Evolutionary conservation across 495 filamentous ascomycete species (phyloP).

Genomic region (Xylaria cubensis): DNA sequence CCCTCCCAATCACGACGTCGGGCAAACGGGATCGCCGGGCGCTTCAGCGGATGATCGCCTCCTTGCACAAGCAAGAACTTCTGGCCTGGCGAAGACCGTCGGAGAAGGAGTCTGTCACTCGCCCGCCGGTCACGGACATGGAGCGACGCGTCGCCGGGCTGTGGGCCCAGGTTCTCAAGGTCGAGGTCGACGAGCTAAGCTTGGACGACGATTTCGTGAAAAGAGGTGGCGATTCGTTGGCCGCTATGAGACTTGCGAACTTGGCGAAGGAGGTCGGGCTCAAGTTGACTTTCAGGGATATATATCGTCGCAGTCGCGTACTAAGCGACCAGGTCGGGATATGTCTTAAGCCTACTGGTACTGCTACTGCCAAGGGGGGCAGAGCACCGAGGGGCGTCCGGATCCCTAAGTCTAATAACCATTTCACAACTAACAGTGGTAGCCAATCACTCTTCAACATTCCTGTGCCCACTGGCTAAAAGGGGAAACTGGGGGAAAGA

Average conservation of each 20-base stretch:
- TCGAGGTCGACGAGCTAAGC: constrained; percentile 23
- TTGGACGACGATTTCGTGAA: constrained; percentile 37
- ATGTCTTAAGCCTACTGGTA: constrained; percentile 4
- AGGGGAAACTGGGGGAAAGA: background rate
- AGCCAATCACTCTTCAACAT: background rate
- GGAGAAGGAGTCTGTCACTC: background rate
- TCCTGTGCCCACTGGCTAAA: background rate
- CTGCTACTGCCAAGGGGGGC: background rate
- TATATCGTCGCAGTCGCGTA: constrained; percentile 12
- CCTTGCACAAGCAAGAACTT: constrained; percentile 1
- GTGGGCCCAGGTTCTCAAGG: constrained; percentile 29
- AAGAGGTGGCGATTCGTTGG: constrained; percentile 47
- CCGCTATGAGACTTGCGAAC: constrained; percentile 42
- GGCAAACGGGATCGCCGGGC: constrained; percentile 15
- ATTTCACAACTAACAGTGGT: background rate
- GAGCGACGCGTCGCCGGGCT: constrained; percentile 32
- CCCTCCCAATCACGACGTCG: constrained; percentile 18
- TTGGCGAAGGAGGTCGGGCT: constrained; percentile 3
- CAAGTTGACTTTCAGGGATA: constrained; percentile 15
- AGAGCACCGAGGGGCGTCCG: background rate
- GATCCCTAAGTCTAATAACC: background rate
- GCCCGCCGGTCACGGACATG: constrained; percentile 23
- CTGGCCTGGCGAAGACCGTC: constrained; percentile 13
- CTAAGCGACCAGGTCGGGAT: constrained; percentile 15
- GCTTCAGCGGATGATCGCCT: constrained; percentile 4